These are phyloP conservation scores for Cocos nucifera DNA, from an alignment of 176 grass and related monocot species.

Conservation along the genomic window DNA sequence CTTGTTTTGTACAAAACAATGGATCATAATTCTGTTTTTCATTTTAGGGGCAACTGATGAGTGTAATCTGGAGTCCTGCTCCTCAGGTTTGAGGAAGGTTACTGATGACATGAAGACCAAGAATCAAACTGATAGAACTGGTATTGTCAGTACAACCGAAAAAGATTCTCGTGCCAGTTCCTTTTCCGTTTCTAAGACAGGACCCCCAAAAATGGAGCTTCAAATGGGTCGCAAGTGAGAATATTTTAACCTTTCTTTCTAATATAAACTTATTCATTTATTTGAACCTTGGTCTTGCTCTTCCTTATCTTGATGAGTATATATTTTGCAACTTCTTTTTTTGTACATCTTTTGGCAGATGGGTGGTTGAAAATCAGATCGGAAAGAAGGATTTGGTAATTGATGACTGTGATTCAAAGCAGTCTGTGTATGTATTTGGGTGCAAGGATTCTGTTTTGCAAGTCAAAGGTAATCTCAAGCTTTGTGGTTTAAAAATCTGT, in stretches of 20 bases:
- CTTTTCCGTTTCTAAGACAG: constrained; percentile 24
- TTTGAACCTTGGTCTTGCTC: background rate
- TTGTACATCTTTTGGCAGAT: constrained; percentile 17
- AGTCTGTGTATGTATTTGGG: constrained; percentile 45
- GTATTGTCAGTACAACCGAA: constrained; percentile 21
- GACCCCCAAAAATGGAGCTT: constrained; percentile 39
- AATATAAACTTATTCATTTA: background rate
- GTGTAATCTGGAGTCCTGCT: background rate
- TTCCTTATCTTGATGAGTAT: no score
- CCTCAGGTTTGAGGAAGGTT: constrained; percentile 42
- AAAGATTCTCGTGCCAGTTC: constrained; percentile 19
- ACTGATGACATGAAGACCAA: constrained; percentile 63
- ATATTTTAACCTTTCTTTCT: background rate
- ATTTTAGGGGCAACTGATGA: no score
- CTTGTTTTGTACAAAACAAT: no score
- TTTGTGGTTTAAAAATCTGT: no score
- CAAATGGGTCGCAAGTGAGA: constrained; percentile 62
- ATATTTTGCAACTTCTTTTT: no score
- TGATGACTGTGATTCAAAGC: constrained; percentile 54
- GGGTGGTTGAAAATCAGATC: constrained; percentile 46
- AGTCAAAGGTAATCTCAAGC: constrained; percentile 34
- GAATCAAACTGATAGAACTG: constrained; percentile 36
- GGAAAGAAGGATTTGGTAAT: constrained; percentile 37
- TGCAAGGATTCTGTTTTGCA: constrained; percentile 54
- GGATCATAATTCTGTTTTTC: no score